These are phyloP conservation scores for Agrocybe praecox DNA, from an alignment of 768 basidiomycete genomes.

Conservation along the genomic window DNA sequence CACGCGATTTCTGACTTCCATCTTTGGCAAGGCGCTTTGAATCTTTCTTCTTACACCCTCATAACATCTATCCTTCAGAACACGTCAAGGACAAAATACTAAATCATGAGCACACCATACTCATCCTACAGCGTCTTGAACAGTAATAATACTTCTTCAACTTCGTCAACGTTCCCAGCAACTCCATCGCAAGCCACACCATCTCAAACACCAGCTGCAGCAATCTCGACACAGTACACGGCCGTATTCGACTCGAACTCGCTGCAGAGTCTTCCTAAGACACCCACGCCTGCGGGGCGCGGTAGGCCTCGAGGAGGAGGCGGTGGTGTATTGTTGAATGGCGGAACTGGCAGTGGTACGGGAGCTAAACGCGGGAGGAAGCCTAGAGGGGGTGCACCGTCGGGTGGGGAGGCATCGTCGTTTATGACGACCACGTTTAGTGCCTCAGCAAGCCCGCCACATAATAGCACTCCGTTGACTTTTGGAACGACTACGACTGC, in stretches of 20 bases:
- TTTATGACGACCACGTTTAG: slow-evolving; percentile 17
- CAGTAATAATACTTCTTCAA: neutral
- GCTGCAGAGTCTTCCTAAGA: slow-evolving; percentile 16
- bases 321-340: neutral
- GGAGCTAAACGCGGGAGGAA: slow-evolving; percentile 52
- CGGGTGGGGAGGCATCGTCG: slow-evolving; percentile 25
- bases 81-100: slow-evolving; percentile 39
- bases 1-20: neutral
- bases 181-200: neutral
- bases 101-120: slow-evolving; percentile 11
- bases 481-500: neutral
- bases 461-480: neutral
- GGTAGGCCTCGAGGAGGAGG: slow-evolving; percentile 30
- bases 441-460: neutral
- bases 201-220: slow-evolving; percentile 2
- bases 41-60: neutral
- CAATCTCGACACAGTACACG: slow-evolving; percentile 11
- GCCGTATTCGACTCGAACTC: slow-evolving; percentile 14
- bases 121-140: slow-evolving; percentile 1
- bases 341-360: slow-evolving; percentile 17
- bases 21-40: neutral
- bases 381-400: slow-evolving; percentile 40
- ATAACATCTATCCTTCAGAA: neutral
- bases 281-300: slow-evolving; percentile 30
- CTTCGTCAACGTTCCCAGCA: no score